A percentile compares a stretch with the other conserved stretches of the same genome.
phyloP scores from a whole-genome alignment of 2,329 filamentous ascomycete species.

The Diaporthe longicolla region DNA sequence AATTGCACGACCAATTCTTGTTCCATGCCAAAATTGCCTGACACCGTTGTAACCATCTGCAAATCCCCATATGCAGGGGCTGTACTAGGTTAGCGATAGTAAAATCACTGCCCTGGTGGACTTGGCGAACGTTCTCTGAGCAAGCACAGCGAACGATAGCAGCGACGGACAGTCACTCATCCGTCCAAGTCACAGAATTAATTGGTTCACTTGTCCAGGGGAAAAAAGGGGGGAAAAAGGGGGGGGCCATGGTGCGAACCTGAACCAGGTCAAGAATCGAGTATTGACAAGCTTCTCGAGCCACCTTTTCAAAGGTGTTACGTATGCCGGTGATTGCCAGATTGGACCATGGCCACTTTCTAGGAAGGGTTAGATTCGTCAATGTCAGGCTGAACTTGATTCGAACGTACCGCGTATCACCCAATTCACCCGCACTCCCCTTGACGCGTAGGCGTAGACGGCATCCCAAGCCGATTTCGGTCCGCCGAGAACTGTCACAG shows the following conservation, averaged over 20 bases:
- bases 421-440: constrained; percentile 70
- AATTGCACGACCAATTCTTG: constrained; percentile 67
- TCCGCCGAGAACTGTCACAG: constrained; percentile 71
- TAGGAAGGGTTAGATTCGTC: neutral
- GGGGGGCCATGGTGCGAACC: neutral
- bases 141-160: neutral
- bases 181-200: neutral
- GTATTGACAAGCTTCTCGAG: constrained; percentile 77
- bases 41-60: constrained; percentile 71
- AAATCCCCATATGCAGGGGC: constrained; percentile 79
- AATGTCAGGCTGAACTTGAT: neutral
- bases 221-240: neutral
- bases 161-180: neutral
- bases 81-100: constrained; percentile 48
- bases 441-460: constrained; percentile 71
- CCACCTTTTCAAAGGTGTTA: constrained; percentile 77
- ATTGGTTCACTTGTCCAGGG: neutral
- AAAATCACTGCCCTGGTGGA: neutral
- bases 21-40: constrained; percentile 70
- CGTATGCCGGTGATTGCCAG: constrained; percentile 71
- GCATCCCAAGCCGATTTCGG: constrained; percentile 77
- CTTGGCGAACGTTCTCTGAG: neutral
- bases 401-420: constrained; percentile 65
- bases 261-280: constrained; percentile 78
- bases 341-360: constrained; percentile 67